Conservation (phyloP, 495 filamentous ascomycete genomes). For the Podospora didyma region DNA sequence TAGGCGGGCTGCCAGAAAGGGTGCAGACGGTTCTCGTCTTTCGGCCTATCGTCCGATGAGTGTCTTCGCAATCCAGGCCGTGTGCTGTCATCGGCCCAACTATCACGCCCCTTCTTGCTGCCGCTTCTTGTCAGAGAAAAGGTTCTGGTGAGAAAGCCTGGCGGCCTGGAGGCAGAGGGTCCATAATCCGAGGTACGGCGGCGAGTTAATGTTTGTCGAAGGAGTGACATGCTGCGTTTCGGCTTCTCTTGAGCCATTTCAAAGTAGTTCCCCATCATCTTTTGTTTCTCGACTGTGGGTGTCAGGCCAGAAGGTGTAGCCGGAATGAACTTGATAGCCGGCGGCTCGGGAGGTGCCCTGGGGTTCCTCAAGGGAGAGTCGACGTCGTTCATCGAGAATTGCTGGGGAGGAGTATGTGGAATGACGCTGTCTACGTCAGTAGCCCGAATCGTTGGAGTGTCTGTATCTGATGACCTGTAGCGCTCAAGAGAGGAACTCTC, state of each 20-base stretch:
- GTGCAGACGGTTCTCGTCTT: conserved; percentile 59
- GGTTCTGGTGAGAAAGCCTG: conserved; percentile 36
- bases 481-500: conserved; percentile 26
- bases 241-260: conserved; percentile 37
- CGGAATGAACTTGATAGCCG: conserved; percentile 68
- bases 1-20: conserved; percentile 79
- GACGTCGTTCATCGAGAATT: conserved; percentile 46
- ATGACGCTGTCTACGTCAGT: conserved; percentile 35
- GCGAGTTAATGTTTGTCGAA: conserved; percentile 55
- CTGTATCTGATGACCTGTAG: conserved; percentile 6
- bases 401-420: conserved; percentile 45
- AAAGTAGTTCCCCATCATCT: conserved; percentile 45
- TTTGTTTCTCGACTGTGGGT: conserved; percentile 51
- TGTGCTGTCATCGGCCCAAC: conserved; percentile 18
- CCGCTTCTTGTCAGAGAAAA: conserved; percentile 36
- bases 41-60: conserved; percentile 36
- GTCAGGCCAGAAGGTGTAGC: conserved; percentile 59
- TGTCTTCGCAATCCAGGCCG: conserved; percentile 31
- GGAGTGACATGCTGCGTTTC: conserved; percentile 47
- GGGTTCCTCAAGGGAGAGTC: conserved; percentile 75
- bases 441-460: conserved; percentile 29
- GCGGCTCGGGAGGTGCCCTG: conserved; percentile 60
- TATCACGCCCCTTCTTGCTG: conserved; percentile 3
- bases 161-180: conserved; percentile 39
- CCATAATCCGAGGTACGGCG: conserved; percentile 54